Base-by-base conservation (phyloP, 306 rosid genomes). In the Neltuma alba region DNA sequence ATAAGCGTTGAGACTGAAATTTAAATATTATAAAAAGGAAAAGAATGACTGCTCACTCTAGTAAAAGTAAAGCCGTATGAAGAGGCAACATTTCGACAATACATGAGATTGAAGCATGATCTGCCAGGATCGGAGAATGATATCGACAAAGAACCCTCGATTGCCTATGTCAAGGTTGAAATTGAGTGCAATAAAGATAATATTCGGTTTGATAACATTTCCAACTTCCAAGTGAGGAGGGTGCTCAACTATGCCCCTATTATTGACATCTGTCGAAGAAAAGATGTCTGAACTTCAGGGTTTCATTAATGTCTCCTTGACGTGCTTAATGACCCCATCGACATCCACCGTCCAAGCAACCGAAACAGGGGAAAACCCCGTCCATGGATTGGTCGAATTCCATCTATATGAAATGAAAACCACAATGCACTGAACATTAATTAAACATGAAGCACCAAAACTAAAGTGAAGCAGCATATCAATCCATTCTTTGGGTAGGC, bases 311-410 rank as follows among this genome's bases (percentile, higher is more conserved):
- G 77, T 58, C 65, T 83, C 88, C 84, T 69, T 91, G 50, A 93
- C 40, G 38, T 87, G 91, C 20, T 80, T 47, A 25, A 89, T 77
- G 67, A 91, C 89, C 79, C 77, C 98, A 57, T 91, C 89, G 11
- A 91, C 90, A 60, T 95, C 74, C 81, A 90, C 98, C 28, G 97
- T 92, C 97, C 98, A 95, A 42, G 97, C 96, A 70, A 95, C 96
- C 33, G 97, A 91, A 71, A 91, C 83, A 2, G 98, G 98, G 30
- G 98, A 90, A 82, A 83, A 86, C 72, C 86, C 96, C 5, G 96
- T 77, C 99, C 99, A 95, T 40, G 97, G 98, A 73, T 95, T 95
- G 96, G 80, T 87, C 7, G 90, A 3, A 78, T 90, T 88, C 99
- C 99, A 95, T 62, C 99, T 95, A 89, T 6, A 79, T 75, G 31